Evolutionary conservation across 2,329 filamentous ascomycete species (phyloP), one percentile per base, ranked within the genome.

Genomic region (Stachybotrys chartarum): DNA sequence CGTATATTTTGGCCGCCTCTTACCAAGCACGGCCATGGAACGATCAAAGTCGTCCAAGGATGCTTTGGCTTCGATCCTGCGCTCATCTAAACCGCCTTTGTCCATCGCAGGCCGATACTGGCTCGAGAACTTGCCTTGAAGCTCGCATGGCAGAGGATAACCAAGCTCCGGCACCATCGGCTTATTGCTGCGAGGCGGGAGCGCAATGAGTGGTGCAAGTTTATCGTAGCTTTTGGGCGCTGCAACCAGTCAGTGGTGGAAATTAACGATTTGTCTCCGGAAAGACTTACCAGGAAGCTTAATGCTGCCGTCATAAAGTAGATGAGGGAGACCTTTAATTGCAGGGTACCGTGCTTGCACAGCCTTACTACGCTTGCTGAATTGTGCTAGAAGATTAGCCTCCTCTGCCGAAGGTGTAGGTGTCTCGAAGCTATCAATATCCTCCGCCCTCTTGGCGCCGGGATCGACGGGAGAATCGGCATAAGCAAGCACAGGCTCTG

Each of bases 171-270:
- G 70, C 2, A 76, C 64, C 53, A 76, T 68, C 3, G 66, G 60
- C 46, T 69, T 72, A 8, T 72, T 70, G 24, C 67, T 75, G 46
- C 68, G 68, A 14, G 74, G 63, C 7, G 75, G 72, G 18, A 74
- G 57, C 7, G 75, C 73, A 16, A 77, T 71, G 30, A 76, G 62
- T 6, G 75, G 75, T 1, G 72, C 66, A 42, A 77, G 64, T 57
- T 76, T 76, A 50, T 77, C 75, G 54, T 75, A 75, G 54, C 72
- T 75, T 59, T 77, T 77, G 6, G 74, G 72, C 1, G 69, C 71
- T 59, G 32, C 14, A 48, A n/a, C 7, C 30, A 24, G 35, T 10
- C 35, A 42, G 8, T 42, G 14, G 35, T 42, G 2, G 35, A 42
- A 10, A 10, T 2, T 3, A 42, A 42, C 8, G 35, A 42, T 10